phyloP scores from a whole-genome alignment of 208 protist genomes.

The Wallacemonas sp. region DNA sequence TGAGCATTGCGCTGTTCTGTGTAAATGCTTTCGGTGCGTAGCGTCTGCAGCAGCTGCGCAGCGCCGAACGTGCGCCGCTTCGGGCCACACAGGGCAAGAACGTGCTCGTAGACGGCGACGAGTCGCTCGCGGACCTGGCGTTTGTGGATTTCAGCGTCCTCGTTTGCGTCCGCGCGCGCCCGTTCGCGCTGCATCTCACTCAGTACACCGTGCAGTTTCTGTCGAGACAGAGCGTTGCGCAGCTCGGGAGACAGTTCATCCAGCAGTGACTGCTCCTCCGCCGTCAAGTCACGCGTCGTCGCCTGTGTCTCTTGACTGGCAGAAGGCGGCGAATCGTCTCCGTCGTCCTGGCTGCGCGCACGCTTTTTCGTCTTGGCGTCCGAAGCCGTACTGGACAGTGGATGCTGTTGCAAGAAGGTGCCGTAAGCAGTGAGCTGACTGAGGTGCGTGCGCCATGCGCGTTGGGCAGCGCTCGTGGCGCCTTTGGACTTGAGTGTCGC shows the following conservation, averaged over 20 bases:
- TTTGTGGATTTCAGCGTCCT: conserved; percentile 46
- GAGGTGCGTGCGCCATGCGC: conserved; percentile 31
- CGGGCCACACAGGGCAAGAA: conserved; percentile 56
- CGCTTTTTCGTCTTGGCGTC: not conserved
- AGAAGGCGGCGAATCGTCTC: no score
- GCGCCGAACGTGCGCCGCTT: conserved; percentile 36
- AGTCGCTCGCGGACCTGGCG: conserved; percentile 66
- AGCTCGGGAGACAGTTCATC: conserved; percentile 66
- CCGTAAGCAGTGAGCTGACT: conserved; percentile 39
- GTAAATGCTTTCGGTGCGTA: conserved; percentile 65
- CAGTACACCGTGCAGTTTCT: conserved; percentile 60
- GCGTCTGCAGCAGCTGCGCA: conserved; percentile 35
- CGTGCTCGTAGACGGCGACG: conserved; percentile 68
- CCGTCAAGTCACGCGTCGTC: not conserved
- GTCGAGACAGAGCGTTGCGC: conserved; percentile 49
- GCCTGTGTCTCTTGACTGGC: no score
- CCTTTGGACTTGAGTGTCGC: conserved; percentile 19
- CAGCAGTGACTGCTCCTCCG: conserved; percentile 25
- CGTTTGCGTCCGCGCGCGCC: conserved; percentile 34
- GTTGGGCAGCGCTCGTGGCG: conserved; percentile 11
- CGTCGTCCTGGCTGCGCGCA: no score
- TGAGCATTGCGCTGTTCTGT: conserved; percentile 37
- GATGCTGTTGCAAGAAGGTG: conserved; percentile 28
- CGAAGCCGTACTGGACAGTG: not conserved
- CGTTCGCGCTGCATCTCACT: conserved; percentile 63